A percentile compares a stretch with the other conserved stretches of the same genome.
Conservation (phyloP, 768 basidiomycete genomes). For the Cyclocybe cylindracea region DNA sequence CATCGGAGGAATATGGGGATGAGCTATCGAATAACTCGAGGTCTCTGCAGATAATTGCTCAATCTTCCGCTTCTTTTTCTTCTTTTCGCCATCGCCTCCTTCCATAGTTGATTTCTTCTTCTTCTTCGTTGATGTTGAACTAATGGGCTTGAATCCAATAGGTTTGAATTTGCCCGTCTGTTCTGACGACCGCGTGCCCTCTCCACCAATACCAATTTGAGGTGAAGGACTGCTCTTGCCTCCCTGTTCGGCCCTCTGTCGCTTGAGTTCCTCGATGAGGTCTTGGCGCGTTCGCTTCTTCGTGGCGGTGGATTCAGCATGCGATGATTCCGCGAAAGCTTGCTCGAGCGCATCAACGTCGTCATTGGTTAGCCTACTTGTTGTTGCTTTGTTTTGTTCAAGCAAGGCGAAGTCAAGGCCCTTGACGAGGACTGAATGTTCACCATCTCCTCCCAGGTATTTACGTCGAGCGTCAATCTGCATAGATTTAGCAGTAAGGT, state of each 20-base stretch:
- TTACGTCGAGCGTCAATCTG: slow-evolving; percentile 74
- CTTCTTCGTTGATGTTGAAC: slow-evolving; percentile 37
- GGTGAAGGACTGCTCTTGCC: slow-evolving; percentile 21
- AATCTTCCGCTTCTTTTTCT: slow-evolving; percentile 50
- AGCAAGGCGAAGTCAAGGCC: slow-evolving; percentile 87
- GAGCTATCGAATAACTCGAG: slow-evolving; percentile 18
- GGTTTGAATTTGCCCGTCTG: slow-evolving; percentile 55
- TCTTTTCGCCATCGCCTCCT: slow-evolving; percentile 44
- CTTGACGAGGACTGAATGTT: slow-evolving; percentile 87
- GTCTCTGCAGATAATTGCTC: slow-evolving; percentile 11
- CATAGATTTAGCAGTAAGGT: slow-evolving; percentile 1
- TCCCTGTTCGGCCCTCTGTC: slow-evolving; percentile 43
- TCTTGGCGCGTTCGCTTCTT: slow-evolving; percentile 82
- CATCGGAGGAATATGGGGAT: slow-evolving; percentile 13
- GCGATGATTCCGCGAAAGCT: slow-evolving; percentile 55
- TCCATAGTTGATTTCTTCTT: slow-evolving; percentile 53
- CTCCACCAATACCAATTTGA: slow-evolving; percentile 23
- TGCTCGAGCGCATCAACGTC: slow-evolving; percentile 85
- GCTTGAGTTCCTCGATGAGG: slow-evolving; percentile 71
- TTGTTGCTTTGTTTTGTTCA: slow-evolving; percentile 79
- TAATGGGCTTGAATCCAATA: slow-evolving; percentile 70
- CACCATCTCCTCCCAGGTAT: slow-evolving; percentile 82
- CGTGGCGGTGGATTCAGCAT: slow-evolving; percentile 21
- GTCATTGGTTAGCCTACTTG: slow-evolving; percentile 53
- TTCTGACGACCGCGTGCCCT: slow-evolving; percentile 35